phyloP scores from a whole-genome alignment of 768 basidiomycete genomes.

The Pluteus cervinus region DNA sequence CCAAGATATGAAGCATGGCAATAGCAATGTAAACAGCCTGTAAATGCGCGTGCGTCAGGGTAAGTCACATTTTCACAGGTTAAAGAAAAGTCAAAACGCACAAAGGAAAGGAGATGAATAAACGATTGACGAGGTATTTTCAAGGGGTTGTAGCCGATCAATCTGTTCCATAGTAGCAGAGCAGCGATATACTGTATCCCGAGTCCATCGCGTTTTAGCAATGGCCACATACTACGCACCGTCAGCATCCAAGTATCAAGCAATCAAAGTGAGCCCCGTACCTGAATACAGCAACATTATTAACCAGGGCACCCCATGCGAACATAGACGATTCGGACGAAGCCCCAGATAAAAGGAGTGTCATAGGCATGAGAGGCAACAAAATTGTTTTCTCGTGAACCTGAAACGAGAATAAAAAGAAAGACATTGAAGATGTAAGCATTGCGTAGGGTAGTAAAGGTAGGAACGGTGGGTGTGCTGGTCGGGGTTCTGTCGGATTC shows the following conservation, averaged over 20 bases:
- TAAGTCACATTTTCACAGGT: constrained; percentile 3
- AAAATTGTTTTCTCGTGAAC: constrained; percentile 94
- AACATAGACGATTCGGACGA: constrained; percentile 52
- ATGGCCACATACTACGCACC: constrained; percentile 82
- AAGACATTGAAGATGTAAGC: constrained; percentile 78
- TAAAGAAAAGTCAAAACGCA: constrained; percentile 20
- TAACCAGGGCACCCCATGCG: constrained; percentile 67
- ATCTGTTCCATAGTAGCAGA: constrained; percentile 72
- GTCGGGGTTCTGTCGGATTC: constrained; percentile 25
- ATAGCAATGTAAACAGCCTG: constrained; percentile 54
- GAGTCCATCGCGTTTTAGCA: constrained; percentile 74
- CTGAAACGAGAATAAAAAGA: constrained; percentile 96
- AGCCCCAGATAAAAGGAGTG: constrained; percentile 60
- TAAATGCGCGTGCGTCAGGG: constrained; percentile 13
- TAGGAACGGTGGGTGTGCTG: constrained; percentile 42
- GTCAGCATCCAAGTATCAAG: constrained; percentile 1
- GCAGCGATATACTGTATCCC: constrained; percentile 67
- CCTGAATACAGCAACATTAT: constrained; percentile 89
- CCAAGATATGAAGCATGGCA: constrained; percentile 53
- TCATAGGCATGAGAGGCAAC: constrained; percentile 79
- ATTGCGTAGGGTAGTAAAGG: constrained; percentile 76
- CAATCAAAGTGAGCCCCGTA: constrained; percentile 23
- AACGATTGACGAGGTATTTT: constrained; percentile 38
- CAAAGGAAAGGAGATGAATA: constrained; percentile 47
- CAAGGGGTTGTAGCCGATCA: constrained; percentile 75